Percentiles rank a stretch among this genome's conserved stretches.
Evolutionary conservation across 208 protist genomes (phyloP).

Genomic region (Leishmania martiniquensis): DNA sequence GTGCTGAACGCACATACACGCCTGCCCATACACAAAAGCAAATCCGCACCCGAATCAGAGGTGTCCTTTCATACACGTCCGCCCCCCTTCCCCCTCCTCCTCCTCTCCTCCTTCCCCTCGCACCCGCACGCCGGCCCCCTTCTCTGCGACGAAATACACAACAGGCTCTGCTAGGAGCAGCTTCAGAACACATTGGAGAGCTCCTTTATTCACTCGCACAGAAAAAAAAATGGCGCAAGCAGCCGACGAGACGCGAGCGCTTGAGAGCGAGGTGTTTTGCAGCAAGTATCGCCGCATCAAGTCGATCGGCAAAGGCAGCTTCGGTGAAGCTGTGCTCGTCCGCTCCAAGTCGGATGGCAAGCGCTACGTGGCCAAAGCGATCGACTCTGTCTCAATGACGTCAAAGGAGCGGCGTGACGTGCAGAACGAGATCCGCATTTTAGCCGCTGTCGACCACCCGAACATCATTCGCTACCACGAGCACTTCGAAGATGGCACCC

Average conservation of each 20-base stretch:
- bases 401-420: conserved; percentile 92
- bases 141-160: not conserved
- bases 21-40: not conserved
- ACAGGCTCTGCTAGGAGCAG: not conserved
- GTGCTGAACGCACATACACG: not conserved
- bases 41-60: conserved; percentile 9
- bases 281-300: conserved; percentile 89
- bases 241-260: conserved; percentile 71
- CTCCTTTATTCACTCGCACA: not conserved
- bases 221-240: conserved; percentile 53
- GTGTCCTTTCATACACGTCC: not conserved
- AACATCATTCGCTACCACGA: conserved; percentile 94
- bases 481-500: conserved; percentile 86
- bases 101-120: not conserved
- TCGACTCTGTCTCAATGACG: conserved; percentile 88
- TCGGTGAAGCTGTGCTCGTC: conserved; percentile 92
- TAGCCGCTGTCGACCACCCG: conserved; percentile 87
- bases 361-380: conserved; percentile 93
- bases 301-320: conserved; percentile 92
- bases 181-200: not conserved
- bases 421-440: conserved; percentile 93
- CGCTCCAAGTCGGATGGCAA: conserved; percentile 88
- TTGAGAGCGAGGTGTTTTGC: conserved; percentile 84
- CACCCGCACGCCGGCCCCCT: not conserved
- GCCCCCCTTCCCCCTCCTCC: not conserved